Conservation (phyloP, 73 alveolate genomes). For the Paramecium pentaurelia region DNA sequence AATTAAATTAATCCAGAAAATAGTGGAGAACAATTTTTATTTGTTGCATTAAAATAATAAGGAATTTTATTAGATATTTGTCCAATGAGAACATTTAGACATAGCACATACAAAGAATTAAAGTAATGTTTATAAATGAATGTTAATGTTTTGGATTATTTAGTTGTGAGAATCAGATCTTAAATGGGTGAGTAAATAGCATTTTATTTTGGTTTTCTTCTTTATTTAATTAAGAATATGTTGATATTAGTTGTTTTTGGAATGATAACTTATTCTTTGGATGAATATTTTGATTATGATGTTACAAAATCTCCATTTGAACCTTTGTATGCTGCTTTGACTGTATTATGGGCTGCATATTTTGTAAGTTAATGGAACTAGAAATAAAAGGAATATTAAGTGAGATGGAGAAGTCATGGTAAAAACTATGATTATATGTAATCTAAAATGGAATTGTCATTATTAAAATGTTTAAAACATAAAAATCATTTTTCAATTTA, state of each 20-base stretch:
- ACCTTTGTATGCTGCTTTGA: conserved; percentile 42
- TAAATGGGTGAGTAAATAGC: conserved; percentile 53
- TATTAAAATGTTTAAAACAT: background rate
- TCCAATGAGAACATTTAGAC: conserved; percentile 41
- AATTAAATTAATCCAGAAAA: background rate
- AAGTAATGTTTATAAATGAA: background rate
- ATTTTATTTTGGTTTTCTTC: conserved; percentile 52
- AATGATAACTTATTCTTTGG: background rate
- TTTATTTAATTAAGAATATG: conserved; percentile 23
- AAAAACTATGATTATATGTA: background rate
- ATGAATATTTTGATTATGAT: conserved; percentile 3
- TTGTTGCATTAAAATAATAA: background rate
- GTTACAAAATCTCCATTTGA: conserved; percentile 53
- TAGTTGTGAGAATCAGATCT: background rate
- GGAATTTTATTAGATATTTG: background rate
- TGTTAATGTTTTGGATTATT: background rate
- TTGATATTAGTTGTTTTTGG: conserved; percentile 28
- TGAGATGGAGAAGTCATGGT: background rate
- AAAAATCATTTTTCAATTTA: background rate
- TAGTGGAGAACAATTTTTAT: background rate
- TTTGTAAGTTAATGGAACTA: conserved; percentile 42
- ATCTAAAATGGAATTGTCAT: background rate
- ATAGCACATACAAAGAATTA: background rate
- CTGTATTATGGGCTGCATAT: conserved; percentile 54
- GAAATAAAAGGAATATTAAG: background rate